A percentile compares a stretch with the other conserved stretches of the same genome.
Conservation (phyloP, 2,329 filamentous ascomycete species). For the Mycocentrospora acerina region DNA sequence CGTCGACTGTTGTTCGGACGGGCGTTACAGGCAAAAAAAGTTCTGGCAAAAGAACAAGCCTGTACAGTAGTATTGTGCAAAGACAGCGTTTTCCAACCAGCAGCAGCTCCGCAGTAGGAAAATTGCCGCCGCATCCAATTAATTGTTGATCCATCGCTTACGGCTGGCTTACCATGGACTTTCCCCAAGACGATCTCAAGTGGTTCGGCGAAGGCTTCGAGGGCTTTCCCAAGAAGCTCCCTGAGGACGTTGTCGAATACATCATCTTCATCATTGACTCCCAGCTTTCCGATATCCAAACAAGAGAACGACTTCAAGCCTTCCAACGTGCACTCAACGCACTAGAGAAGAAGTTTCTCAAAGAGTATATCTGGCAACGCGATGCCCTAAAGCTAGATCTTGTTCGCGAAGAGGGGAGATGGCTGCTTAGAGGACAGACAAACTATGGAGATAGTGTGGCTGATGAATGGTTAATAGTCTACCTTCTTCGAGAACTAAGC, state of each 20-base stretch:
- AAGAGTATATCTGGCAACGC: conserved; percentile 93
- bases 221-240: conserved; percentile 66
- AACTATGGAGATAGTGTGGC: conserved; percentile 94
- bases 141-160: background rate
- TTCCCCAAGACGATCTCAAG: conserved; percentile 57
- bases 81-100: too few relatives aligned
- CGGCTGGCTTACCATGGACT: conserved; percentile 30
- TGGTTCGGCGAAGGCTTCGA: conserved; percentile 67
- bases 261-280: conserved; percentile 70
- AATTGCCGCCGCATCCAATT: too few relatives aligned
- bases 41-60: too few relatives aligned
- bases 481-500: conserved; percentile 79
- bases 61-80: too few relatives aligned
- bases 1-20: too few relatives aligned
- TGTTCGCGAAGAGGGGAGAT: conserved; percentile 57
- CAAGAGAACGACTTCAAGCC: conserved; percentile 67
- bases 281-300: conserved; percentile 55
- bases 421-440: conserved; percentile 72
- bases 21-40: too few relatives aligned
- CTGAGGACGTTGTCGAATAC: conserved; percentile 87
- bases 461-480: conserved; percentile 97
- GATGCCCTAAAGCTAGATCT: conserved; percentile 73
- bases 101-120: too few relatives aligned
- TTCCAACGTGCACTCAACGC: conserved; percentile 69
- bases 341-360: conserved; percentile 66